Conservation (phyloP, 2,329 filamentous ascomycete genomes). For the Exophiala dermatitidis region DNA sequence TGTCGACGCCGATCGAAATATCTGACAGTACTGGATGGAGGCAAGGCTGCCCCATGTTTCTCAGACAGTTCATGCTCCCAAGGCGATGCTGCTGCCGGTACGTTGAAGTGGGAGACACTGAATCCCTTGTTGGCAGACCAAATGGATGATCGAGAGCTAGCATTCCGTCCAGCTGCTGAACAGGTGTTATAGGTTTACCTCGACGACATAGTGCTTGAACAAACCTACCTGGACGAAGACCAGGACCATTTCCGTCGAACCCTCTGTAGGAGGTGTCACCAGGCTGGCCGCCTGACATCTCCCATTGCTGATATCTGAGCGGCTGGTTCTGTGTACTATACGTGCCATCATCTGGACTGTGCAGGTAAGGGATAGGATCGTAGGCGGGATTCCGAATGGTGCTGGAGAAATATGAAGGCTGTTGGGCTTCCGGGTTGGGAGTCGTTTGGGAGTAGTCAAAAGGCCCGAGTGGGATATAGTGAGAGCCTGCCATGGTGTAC, state of each 20-base stretch:
- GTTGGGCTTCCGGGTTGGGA: conserved; percentile 1
- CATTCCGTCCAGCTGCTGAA: conserved; percentile 13
- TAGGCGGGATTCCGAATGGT: conserved; percentile 1
- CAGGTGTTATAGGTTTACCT: not conserved
- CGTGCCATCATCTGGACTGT: not conserved
- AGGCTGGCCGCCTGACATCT: not conserved
- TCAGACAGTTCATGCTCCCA: conserved; percentile 19
- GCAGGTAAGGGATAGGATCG: not conserved
- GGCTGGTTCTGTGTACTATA: not conserved
- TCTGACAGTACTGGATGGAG: conserved; percentile 11
- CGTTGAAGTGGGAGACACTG: conserved; percentile 15
- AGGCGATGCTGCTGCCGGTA: conserved; percentile 13
- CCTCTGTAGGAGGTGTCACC: conserved; percentile 1
- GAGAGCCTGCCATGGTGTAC: conserved; percentile 3
- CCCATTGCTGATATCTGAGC: not conserved
- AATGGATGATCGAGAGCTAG: conserved; percentile 8
- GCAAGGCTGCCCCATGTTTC: conserved; percentile 8
- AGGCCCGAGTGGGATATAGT: conserved; percentile 11
- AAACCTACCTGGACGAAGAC: conserved; percentile 5
- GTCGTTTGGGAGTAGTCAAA: conserved; percentile 1
- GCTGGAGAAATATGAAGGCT: conserved; percentile 11
- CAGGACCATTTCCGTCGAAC: conserved; percentile 1
- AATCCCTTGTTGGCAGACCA: conserved; percentile 3
- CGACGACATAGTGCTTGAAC: not conserved
- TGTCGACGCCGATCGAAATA: conserved; percentile 19